Base-by-base conservation (phyloP, 2,329 filamentous ascomycete species). In the Fusarium nodosum region DNA sequence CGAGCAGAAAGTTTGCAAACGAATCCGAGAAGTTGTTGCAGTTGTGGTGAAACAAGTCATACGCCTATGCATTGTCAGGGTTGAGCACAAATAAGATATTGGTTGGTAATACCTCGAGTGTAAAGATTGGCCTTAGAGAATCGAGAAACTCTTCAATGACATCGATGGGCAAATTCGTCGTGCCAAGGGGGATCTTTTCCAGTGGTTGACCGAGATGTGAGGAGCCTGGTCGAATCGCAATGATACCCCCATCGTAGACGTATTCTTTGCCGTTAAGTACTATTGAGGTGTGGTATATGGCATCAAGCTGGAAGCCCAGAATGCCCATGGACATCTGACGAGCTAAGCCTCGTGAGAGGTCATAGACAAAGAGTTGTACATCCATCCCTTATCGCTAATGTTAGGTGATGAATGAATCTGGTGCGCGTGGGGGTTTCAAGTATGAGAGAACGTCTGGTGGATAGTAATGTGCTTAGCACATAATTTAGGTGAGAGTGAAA, bases 1-100 rank as follows among this genome's bases (percentile, higher is more conserved):
- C 95, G 1, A 97, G 83, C 0, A 98, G 84, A 68, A 98, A 98
- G 79, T 93, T 96, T 67, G 93, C 85, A 71, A 98, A 90, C 65
- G 97, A 94, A 76, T 98, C 95, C 5, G 92, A 93, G 79, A 98
- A 99, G 79, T 97, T 97, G 82, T 98, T 99, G 83, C 95, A 98
- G 77, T 99, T 99, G 80, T 97, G 94, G 73, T 82, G 93, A 78
- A 87, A 97, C 7, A 97, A 82, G 76, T 97, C 93, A 76, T 98
- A 98, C 1, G 93, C 92, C 88, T 93, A 69, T 20, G 11, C 3
- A 11, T 53, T 44, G 26, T 55, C 39, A 45, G 52, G 53, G 9
- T 18, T 33, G n/a, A 39, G 13, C 22, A 12, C 16, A 30, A 45
- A 28, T 11, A 1, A 15, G 2, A 18, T 3, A 39, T 34, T 2